Evolutionary conservation across 2,329 filamentous ascomycete species (phyloP).

Genomic region (Hansfordia pulvinata): DNA sequence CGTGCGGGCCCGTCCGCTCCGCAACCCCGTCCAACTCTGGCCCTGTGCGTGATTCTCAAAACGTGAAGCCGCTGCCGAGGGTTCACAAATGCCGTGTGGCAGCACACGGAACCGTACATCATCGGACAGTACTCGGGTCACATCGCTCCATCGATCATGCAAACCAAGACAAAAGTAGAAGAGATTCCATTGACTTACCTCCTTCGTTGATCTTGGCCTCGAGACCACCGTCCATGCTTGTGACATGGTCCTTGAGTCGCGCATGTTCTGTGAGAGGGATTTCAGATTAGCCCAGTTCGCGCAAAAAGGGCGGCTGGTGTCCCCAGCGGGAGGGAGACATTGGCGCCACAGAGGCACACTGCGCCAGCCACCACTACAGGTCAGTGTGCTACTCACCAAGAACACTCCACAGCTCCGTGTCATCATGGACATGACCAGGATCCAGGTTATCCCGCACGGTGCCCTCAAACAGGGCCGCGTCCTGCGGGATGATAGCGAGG

Average conservation of each 20-base stretch:
- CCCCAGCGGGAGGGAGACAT: too few species aligned
- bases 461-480: conserved; percentile 90
- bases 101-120: too few species aligned
- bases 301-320: conserved; percentile 7
- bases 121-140: too few species aligned
- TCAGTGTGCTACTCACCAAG: conserved; percentile 53
- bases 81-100: too few species aligned
- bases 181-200: conserved; percentile 48
- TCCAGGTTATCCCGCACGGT: conserved; percentile 91
- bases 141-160: too few species aligned
- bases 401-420: conserved; percentile 94
- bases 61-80: too few species aligned
- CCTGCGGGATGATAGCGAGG: conserved; percentile 93
- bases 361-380: too few species aligned
- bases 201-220: conserved; percentile 89
- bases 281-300: conserved; percentile 22
- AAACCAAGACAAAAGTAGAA: conserved; percentile 14
- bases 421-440: conserved; percentile 86
- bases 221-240: conserved; percentile 74
- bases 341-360: too few species aligned
- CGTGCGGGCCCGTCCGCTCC: too few species aligned
- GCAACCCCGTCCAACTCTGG: too few species aligned
- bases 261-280: conserved; percentile 58
- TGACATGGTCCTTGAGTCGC: conserved; percentile 79
- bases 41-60: too few species aligned